Base-by-base conservation (phyloP, 192 early-diverging fungal genomes). In the Backusella luteola region DNA sequence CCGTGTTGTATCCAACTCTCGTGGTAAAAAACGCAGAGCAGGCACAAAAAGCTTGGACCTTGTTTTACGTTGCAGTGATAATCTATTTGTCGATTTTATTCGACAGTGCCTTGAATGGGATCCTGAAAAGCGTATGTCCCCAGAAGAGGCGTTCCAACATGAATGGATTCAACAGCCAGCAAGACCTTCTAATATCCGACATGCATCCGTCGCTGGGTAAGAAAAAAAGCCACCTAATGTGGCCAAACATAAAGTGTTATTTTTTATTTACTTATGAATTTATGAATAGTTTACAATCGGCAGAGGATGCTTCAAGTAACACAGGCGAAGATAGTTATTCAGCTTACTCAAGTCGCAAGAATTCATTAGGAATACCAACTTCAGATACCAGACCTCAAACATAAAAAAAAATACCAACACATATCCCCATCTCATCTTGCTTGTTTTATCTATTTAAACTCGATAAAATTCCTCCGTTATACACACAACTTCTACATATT, bases 21-120 rank as follows among this genome's bases (percentile, higher is more conserved):
- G 98, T 87, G 96, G 96, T 78, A 95, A 92, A 86, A 91, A 89
- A 73, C 91, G 96, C 39, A 86, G 91, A 42, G 94, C 94, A 12
- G 89, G 89, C 2, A 88, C 92, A 21, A 93, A 93, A 78, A 90
- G 93, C 29, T 87, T 99, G 76, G 87, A 85, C 8, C 86, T 89
- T 44, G 90, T 91, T 67, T 84, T 96, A 34, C 90, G 90, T 41
- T 91, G 93, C 67, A 84, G 84, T 66, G 97, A 99, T 77, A 83
- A 85, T 66, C 75, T 85, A 23, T 96, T 99, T 75, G 74, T 97
- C 8, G 93, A 98, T 73, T 99, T 99, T 86, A 87, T 99, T 59
- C 68, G 86, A 44, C 84, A 85, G 26, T 95, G 96, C 72, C 81
- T 99, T 52, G 87, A 88, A 21, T 99, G 97, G 97, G 94, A 96